These are phyloP conservation scores for Neoarthrinium moseri DNA, from an alignment of 2,329 filamentous ascomycete species.

Conservation along the genomic window DNA sequence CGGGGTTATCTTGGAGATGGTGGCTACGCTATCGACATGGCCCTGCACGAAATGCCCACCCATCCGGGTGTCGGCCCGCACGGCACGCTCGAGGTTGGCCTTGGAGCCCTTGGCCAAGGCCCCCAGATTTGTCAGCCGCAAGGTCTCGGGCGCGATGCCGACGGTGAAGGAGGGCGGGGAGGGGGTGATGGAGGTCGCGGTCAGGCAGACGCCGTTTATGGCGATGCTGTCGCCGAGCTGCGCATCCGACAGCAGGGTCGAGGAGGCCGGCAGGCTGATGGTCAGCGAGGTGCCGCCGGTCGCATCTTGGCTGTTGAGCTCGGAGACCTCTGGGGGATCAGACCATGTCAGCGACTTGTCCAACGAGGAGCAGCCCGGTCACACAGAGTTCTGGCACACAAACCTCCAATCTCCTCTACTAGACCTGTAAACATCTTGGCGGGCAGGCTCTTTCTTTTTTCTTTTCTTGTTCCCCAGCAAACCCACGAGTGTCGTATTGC, in stretches of 20 bases:
- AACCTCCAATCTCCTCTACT: conserved; percentile 90
- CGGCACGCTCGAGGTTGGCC: conserved; percentile 93
- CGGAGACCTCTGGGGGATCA: conserved; percentile 67
- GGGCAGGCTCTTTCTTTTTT: no score
- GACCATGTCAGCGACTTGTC: conserved; percentile 11
- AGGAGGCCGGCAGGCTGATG: conserved; percentile 66
- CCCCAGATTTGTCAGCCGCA: conserved; percentile 94
- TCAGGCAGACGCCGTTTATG: conserved; percentile 94
- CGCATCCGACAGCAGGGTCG: conserved; percentile 77
- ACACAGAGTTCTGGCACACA: conserved; percentile 31
- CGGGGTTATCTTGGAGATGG: conserved; percentile 67
- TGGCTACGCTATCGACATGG: conserved; percentile 88
- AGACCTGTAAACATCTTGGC: conserved; percentile 88
- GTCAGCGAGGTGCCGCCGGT: conserved; percentile 89
- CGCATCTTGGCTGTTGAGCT: conserved; percentile 76
- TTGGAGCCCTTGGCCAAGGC: conserved; percentile 60
- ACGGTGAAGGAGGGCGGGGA: conserved; percentile 70
- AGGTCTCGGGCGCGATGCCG: conserved; percentile 90
- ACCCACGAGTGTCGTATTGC: no score
- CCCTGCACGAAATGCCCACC: conserved; percentile 98
- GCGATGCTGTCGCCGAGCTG: conserved; percentile 91
- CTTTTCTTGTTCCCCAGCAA: no score
- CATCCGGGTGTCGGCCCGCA: conserved; percentile 90
- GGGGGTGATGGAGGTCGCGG: conserved; percentile 57
- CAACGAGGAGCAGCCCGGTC: background rate